A percentile compares a stretch with the other conserved stretches of the same genome.
Evolutionary conservation across 176 grass and related monocot genomes (phyloP).

Genomic region (Secale cereale): DNA sequence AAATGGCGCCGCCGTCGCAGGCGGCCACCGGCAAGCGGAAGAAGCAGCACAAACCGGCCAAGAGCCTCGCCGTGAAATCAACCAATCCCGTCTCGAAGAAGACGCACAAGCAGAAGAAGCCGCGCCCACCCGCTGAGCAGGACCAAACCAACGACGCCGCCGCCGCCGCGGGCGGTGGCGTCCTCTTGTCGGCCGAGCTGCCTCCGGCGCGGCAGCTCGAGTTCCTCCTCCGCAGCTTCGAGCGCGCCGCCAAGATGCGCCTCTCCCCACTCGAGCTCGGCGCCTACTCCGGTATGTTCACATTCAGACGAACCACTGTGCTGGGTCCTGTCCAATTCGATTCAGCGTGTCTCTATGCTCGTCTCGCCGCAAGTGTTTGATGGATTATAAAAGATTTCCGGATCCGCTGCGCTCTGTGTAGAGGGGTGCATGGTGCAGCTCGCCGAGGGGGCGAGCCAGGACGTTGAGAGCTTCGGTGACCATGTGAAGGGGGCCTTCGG

Average conservation of each 20-base stretch:
- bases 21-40: slow-evolving; percentile 29
- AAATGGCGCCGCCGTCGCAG: slow-evolving; percentile 33
- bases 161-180: not conserved
- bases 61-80: slow-evolving; percentile 27
- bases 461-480: slow-evolving; percentile 55
- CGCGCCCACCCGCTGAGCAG: not conserved
- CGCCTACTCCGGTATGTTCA: slow-evolving; percentile 56
- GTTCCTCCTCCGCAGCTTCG: slow-evolving; percentile 76
- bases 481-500: slow-evolving; percentile 73
- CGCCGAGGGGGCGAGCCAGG: slow-evolving; percentile 55
- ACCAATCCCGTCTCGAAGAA: slow-evolving; percentile 17
- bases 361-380: not conserved
- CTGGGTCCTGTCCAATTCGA: not conserved
- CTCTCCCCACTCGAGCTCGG: slow-evolving; percentile 87
- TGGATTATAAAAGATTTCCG: too few species aligned
- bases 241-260: slow-evolving; percentile 68
- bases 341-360: not conserved
- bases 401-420: slow-evolving; percentile 28
- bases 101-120: slow-evolving; percentile 34
- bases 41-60: slow-evolving; percentile 31
- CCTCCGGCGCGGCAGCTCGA: slow-evolving; percentile 57
- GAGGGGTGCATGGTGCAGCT: slow-evolving; percentile 72
- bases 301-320: not conserved
- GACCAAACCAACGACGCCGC: not conserved
- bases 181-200: slow-evolving; percentile 38